Percentiles rank a stretch among this genome's conserved stretches.
These are phyloP conservation scores for Vanderwaltozyma tropicalis DNA, from an alignment of 805 yeast species.

Conservation along the genomic window DNA sequence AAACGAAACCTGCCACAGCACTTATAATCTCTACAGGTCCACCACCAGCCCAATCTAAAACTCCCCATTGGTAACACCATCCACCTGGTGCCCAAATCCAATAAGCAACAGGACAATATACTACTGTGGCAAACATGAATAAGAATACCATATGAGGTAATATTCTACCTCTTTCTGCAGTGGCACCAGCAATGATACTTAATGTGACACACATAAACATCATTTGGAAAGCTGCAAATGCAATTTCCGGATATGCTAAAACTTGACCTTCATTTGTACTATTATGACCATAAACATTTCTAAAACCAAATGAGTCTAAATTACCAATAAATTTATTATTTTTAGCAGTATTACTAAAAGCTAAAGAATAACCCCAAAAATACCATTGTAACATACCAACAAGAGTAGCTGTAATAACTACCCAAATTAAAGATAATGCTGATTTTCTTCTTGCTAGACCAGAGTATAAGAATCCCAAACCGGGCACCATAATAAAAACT, in stretches of 20 bases:
- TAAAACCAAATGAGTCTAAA: slow-evolving; percentile 70
- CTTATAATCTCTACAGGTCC: slow-evolving; percentile 92
- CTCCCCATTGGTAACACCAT: slow-evolving; percentile 92
- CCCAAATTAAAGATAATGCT: slow-evolving; percentile 81
- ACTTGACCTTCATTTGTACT: slow-evolving; percentile 18
- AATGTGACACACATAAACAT: slow-evolving; percentile 88
- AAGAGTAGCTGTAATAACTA: slow-evolving; percentile 59
- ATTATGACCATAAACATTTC: slow-evolving; percentile 47
- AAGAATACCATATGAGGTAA: slow-evolving; percentile 74
- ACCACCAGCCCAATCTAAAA: slow-evolving; percentile 93
- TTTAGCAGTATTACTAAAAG: slow-evolving; percentile 64
- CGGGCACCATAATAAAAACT: slow-evolving; percentile 90
- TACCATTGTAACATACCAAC: slow-evolving; percentile 87
- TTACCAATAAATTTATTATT: slow-evolving; percentile 83
- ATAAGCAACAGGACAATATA: slow-evolving; percentile 88
- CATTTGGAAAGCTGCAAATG: slow-evolving; percentile 79
- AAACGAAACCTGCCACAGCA: slow-evolving; percentile 85
- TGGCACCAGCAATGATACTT: slow-evolving; percentile 85
- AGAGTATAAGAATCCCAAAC: slow-evolving; percentile 82
- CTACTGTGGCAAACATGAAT: slow-evolving; percentile 83
- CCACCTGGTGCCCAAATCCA: slow-evolving; percentile 94
- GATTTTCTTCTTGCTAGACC: slow-evolving; percentile 85
- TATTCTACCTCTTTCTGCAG: slow-evolving; percentile 87
- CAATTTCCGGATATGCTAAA: slow-evolving; percentile 63
- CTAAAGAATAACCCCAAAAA: slow-evolving; percentile 95